Evolutionary conservation across 257 asterid species (phyloP), one percentile per base, ranked within the genome.

Genomic region (Linaria vulgaris): DNA sequence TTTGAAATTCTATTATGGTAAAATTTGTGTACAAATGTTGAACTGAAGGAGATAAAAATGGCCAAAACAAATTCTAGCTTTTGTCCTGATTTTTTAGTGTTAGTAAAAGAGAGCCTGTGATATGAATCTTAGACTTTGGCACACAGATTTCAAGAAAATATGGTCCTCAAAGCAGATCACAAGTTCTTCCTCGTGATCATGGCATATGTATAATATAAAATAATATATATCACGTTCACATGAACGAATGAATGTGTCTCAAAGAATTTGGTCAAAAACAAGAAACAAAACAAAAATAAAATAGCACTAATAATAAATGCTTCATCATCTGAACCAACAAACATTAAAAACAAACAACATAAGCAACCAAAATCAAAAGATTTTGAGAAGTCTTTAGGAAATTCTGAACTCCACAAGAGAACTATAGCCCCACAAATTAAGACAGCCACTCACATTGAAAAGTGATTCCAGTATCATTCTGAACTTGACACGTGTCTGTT

Each of bases 401-500:
- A 51, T n/a, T n/a, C n/a, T n/a, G n/a, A 76, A 59, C 45, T 31
- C 51, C 59, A 75, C 0, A 71, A 67, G 62, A 37, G 63, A 63
- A 22, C 15, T 8, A 38, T 49, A 39, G 12, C 59, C 47, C 56
- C 44, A 34, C 11, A 3, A 34, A 11, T 34, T 34, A 34, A 34
- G 41, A 34, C 41, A 34, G 9, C 9, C 41, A 4, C 10, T 11
- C 41, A 4, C 10, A 34, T 34, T 24, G 25, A 54, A 12, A 12
- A 54, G 24, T 57, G 74, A 80, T 59, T 12, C 53, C 11, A 59
- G 62, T 54, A 73, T 75, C 88, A 71, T 56, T 72, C 48, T 56
- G 17, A 19, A 59, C 30, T 56, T 5, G 58, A 70, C 90, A 81
- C 87, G 81, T 81, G 84, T 83, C 68, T 9, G 0, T 46, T 25